Evolutionary conservation across 768 basidiomycete species (phyloP).

Genomic region (Podaxis sp.): DNA sequence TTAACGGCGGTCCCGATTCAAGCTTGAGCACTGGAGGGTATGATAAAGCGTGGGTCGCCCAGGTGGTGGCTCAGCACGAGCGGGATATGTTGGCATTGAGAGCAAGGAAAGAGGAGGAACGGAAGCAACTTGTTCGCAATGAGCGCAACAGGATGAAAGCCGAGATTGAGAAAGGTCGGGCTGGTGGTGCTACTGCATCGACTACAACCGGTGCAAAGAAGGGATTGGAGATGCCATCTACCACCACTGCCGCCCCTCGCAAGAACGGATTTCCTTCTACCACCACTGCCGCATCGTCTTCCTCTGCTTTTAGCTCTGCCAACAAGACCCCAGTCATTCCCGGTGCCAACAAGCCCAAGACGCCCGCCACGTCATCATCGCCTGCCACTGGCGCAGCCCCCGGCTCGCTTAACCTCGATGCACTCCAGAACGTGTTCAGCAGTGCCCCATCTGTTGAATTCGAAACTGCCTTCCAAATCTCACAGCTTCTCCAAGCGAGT

Average conservation of each 20-base stretch:
- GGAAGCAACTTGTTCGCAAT: conserved; percentile 36
- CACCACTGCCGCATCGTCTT: not conserved
- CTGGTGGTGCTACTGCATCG: conserved; percentile 23
- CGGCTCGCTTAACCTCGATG: not conserved
- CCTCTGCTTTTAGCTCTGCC: not conserved
- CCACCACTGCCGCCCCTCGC: not conserved
- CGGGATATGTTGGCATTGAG: conserved; percentile 34
- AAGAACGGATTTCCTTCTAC: not conserved
- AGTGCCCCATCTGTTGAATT: not conserved
- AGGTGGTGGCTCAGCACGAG: conserved; percentile 34
- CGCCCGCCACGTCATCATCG: not conserved
- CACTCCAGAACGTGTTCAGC: conserved; percentile 1
- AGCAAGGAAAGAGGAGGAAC: conserved; percentile 43
- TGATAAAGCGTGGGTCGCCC: conserved; percentile 24
- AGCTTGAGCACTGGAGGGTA: not conserved
- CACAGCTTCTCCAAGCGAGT: not conserved
- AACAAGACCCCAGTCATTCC: not conserved
- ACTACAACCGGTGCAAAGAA: not conserved
- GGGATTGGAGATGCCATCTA: not conserved
- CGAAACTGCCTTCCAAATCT: conserved; percentile 5
- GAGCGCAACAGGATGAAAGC: conserved; percentile 29
- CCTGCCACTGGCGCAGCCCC: not conserved
- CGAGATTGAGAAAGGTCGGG: conserved; percentile 12
- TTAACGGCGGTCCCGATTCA: conserved; percentile 13
- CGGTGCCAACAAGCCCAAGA: not conserved